These are phyloP conservation scores for Amniculicola lignicola DNA, from an alignment of 495 filamentous ascomycete genomes.

Conservation along the genomic window DNA sequence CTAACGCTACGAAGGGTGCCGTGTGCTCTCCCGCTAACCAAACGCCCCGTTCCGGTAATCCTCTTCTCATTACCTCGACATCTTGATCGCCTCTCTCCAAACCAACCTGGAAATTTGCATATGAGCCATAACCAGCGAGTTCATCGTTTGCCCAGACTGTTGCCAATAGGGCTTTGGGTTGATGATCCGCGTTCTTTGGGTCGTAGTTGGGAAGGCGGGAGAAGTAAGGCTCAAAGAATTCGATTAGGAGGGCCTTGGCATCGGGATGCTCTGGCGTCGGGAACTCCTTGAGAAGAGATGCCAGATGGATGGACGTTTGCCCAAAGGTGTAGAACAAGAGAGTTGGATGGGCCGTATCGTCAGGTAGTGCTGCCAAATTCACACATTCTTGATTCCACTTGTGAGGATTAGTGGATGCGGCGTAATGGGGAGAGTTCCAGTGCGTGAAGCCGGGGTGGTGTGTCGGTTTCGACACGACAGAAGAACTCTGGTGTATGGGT, in stretches of 20 bases:
- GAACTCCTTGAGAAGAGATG: conserved; percentile 45
- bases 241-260: conserved; percentile 46
- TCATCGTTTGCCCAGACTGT: conserved; percentile 83
- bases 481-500: conserved; percentile 35
- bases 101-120: conserved; percentile 83
- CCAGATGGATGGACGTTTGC: conserved; percentile 52
- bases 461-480: not conserved
- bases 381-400: conserved; percentile 77
- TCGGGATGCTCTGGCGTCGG: conserved; percentile 43
- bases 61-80: conserved; percentile 68
- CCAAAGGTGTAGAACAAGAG: conserved; percentile 92
- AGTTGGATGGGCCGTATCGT: conserved; percentile 67
- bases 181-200: conserved; percentile 52
- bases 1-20: conserved; percentile 80
- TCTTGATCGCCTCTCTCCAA: conserved; percentile 68
- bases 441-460: conserved; percentile 60
- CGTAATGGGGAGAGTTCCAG: conserved; percentile 65
- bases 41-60: conserved; percentile 63
- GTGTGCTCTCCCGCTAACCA: conserved; percentile 98
- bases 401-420: conserved; percentile 57
- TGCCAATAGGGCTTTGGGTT: conserved; percentile 59
- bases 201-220: conserved; percentile 68
- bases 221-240: conserved; percentile 75
- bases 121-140: conserved; percentile 84
- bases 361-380: conserved; percentile 67